phyloP scores from a whole-genome alignment of 805 yeast genomes.

The Nakazawaea wickerhamii region DNA sequence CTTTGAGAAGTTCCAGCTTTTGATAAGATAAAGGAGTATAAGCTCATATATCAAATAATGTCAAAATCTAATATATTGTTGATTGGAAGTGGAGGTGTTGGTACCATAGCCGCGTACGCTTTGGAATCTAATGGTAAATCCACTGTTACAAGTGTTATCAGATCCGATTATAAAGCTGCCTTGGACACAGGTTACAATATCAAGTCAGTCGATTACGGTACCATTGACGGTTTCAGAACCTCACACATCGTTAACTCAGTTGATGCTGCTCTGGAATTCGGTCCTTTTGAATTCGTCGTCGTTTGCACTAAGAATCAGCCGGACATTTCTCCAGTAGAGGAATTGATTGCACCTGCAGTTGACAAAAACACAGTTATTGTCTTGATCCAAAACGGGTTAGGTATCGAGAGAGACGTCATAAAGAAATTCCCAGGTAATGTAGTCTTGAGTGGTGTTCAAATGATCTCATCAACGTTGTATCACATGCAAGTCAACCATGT shows the following conservation, averaged over 20 bases:
- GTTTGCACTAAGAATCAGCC: conserved; percentile 64
- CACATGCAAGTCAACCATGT: conserved; percentile 29
- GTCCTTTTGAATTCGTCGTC: conserved; percentile 49
- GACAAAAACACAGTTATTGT: conserved; percentile 28
- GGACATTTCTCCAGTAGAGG: conserved; percentile 48
- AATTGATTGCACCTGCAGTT: conserved; percentile 20
- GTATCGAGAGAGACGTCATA: conserved; percentile 30
- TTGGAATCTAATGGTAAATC: conserved; percentile 43
- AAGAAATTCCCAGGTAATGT: conserved; percentile 28
- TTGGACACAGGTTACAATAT: conserved; percentile 49
- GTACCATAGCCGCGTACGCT: conserved; percentile 68
- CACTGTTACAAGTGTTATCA: conserved; percentile 54
- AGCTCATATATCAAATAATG: too few species aligned
- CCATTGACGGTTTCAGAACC: conserved; percentile 50
- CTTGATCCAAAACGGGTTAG: conserved; percentile 35
- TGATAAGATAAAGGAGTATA: too few species aligned
- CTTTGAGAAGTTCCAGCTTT: too few species aligned
- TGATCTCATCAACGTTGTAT: conserved; percentile 29
- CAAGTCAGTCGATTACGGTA: conserved; percentile 60
- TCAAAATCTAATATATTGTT: conserved; percentile 41
- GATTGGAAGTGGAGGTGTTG: conserved; percentile 86
- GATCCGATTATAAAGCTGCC: conserved; percentile 59
- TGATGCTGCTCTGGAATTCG: conserved; percentile 38
- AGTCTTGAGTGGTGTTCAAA: conserved; percentile 35
- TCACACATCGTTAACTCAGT: conserved; percentile 33